Conservation (phyloP, 2,329 filamentous ascomycete species). For the Xylariales sp. region DNA sequence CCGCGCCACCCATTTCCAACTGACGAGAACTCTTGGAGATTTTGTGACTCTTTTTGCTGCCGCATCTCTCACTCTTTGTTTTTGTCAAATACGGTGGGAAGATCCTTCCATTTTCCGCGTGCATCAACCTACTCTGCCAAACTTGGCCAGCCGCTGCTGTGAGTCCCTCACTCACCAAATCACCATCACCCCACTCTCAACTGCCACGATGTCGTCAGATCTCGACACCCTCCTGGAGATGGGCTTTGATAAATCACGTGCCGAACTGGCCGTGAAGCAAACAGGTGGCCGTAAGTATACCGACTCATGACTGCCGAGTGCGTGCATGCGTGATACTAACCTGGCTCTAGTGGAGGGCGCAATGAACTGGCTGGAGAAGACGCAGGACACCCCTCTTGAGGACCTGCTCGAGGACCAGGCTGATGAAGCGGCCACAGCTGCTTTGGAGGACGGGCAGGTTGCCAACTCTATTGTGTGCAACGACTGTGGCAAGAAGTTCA, state of each 20-base stretch:
- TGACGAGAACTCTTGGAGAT: too few relatives aligned
- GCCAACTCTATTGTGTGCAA: conserved; percentile 87
- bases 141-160: too few relatives aligned
- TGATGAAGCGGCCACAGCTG: conserved; percentile 47
- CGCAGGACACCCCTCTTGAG: conserved; percentile 82
- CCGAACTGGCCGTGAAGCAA: conserved; percentile 80
- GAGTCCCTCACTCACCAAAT: background rate
- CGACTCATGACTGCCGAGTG: conserved; percentile 2
- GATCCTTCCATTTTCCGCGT: too few relatives aligned
- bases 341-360: conserved; percentile 68
- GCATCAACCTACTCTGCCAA: too few relatives aligned
- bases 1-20: too few relatives aligned
- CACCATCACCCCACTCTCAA: conserved; percentile 11
- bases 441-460: conserved; percentile 65
- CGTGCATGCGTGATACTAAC: conserved; percentile 14
- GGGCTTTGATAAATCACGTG: conserved; percentile 79
- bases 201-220: conserved; percentile 51
- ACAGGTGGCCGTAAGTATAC: conserved; percentile 66
- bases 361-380: conserved; percentile 90
- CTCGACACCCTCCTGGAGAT: conserved; percentile 61
- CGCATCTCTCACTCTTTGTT: too few relatives aligned
- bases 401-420: conserved; percentile 64
- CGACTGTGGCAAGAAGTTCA: conserved; percentile 89
- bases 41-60: too few relatives aligned
- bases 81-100: too few relatives aligned